A percentile compares a stretch with the other conserved stretches of the same genome.
phyloP scores from a whole-genome alignment of 2,329 filamentous ascomycete species.

The Cercospora nicotianae region DNA sequence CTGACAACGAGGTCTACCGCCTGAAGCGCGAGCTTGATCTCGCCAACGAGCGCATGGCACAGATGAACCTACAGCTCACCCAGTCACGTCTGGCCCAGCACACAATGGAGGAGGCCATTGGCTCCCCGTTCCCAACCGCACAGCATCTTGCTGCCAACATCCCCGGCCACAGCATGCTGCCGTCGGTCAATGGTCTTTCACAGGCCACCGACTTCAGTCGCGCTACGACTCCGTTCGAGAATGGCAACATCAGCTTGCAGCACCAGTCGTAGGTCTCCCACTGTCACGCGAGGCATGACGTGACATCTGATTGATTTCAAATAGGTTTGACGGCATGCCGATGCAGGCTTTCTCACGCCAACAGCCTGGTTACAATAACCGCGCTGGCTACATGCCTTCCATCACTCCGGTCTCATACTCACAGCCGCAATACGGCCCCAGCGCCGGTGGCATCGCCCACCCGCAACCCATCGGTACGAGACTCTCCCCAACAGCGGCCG shows the following conservation, averaged over 20 bases:
- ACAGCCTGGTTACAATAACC: slow-evolving; percentile 18
- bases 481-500: slow-evolving; percentile 49
- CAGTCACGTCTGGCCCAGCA: slow-evolving; percentile 62
- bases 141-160: slow-evolving; percentile 36
- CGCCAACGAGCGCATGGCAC: slow-evolving; percentile 68
- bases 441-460: slow-evolving; percentile 19
- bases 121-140: slow-evolving; percentile 35
- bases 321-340: slow-evolving; percentile 24
- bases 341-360: slow-evolving; percentile 17
- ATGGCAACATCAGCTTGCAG: slow-evolving; percentile 23
- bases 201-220: slow-evolving; percentile 21
- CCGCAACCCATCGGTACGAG: slow-evolving; percentile 42
- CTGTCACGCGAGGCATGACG: not conserved
- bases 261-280: slow-evolving; percentile 24
- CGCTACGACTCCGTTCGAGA: slow-evolving; percentile 21
- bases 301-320: slow-evolving; percentile 15
- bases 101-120: slow-evolving; percentile 55
- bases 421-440: slow-evolving; percentile 25
- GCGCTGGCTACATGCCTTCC: slow-evolving; percentile 32
- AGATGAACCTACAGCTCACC: slow-evolving; percentile 69
- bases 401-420: slow-evolving; percentile 32
- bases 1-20: slow-evolving; percentile 62
- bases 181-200: slow-evolving; percentile 10
- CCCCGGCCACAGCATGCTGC: slow-evolving; percentile 23
- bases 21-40: slow-evolving; percentile 71